These are phyloP conservation scores for Ephemerocybe angulata DNA, from an alignment of 768 basidiomycete genomes.

Conservation along the genomic window DNA sequence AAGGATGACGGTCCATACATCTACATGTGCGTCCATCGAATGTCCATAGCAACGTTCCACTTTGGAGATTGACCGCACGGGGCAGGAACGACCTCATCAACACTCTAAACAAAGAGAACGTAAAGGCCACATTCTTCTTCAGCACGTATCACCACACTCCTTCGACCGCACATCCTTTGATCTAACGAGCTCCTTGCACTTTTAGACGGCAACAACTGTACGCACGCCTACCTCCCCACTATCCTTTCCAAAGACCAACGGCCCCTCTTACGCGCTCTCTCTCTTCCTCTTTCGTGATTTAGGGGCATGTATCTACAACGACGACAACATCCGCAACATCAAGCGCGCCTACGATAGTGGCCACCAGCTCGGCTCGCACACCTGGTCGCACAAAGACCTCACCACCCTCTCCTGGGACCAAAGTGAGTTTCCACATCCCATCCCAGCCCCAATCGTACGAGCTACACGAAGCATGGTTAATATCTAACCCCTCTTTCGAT, in stretches of 20 bases:
- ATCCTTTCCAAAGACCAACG: not conserved
- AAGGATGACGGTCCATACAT: slow-evolving; percentile 43
- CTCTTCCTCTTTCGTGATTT: too few species aligned
- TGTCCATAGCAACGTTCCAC: not conserved
- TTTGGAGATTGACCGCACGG: not conserved
- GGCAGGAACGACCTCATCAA: slow-evolving; percentile 34
- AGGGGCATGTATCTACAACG: slow-evolving; percentile 40
- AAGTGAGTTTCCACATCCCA: slow-evolving; percentile 33
- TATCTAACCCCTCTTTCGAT: not conserved
- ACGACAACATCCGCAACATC: slow-evolving; percentile 29
- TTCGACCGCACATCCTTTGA: not conserved
- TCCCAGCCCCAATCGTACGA: not conserved
- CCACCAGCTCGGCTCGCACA: slow-evolving; percentile 44
- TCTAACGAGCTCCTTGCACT: not conserved
- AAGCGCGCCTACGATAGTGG: slow-evolving; percentile 36
- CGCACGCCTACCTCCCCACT: slow-evolving; percentile 5
- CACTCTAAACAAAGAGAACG: slow-evolving; percentile 29
- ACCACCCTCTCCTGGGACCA: slow-evolving; percentile 36
- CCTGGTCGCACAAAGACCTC: slow-evolving; percentile 41
- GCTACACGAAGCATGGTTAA: not conserved
- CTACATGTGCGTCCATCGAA: slow-evolving; percentile 26
- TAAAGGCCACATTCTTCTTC: slow-evolving; percentile 44
- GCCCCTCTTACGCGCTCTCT: too few species aligned
- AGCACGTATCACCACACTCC: slow-evolving; percentile 24
- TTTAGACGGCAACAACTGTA: slow-evolving; percentile 40